phyloP scores from a whole-genome alignment of 2,329 filamentous ascomycete genomes.

The Colletotrichum chrysophilum region DNA sequence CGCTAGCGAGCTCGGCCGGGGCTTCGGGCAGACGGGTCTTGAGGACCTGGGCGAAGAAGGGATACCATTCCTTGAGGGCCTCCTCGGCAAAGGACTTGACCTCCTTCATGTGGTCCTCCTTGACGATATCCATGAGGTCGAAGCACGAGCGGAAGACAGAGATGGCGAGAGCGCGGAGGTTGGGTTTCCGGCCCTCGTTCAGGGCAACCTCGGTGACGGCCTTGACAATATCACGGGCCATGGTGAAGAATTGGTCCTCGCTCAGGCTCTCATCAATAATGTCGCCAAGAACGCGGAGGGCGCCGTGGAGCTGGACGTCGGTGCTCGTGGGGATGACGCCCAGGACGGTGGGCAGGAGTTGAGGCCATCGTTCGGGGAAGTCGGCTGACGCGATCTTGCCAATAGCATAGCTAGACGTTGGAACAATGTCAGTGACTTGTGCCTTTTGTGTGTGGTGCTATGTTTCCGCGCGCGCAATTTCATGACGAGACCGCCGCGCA shows the following conservation, averaged over 20 bases:
- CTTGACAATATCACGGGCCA: constrained; percentile 84
- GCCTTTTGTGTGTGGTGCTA: neutral
- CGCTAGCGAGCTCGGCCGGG: constrained; percentile 50
- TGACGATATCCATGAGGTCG: constrained; percentile 94
- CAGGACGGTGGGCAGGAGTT: constrained; percentile 81
- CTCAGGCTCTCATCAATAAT: constrained; percentile 92
- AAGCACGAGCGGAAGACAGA: constrained; percentile 92
- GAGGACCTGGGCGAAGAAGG: constrained; percentile 83
- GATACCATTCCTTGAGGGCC: constrained; percentile 81
- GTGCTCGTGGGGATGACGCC: constrained; percentile 76
- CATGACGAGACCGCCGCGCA: neutral
- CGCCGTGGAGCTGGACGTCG: constrained; percentile 85
- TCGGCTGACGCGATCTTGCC: constrained; percentile 94
- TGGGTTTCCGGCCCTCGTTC: constrained; percentile 74
- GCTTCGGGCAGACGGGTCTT: constrained; percentile 77
- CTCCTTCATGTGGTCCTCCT: constrained; percentile 87
- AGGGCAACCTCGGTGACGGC: constrained; percentile 83
- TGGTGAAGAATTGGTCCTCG: constrained; percentile 92
- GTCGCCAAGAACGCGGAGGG: constrained; percentile 85
- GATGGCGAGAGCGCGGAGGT: constrained; percentile 83
- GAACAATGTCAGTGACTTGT: constrained; percentile 9
- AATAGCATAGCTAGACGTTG: constrained; percentile 66
- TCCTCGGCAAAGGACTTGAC: constrained; percentile 92
- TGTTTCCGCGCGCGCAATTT: neutral
- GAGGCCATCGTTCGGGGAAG: constrained; percentile 95